Conservation (phyloP, 305 asterid species). For the Fraxinus nigra region DNA sequence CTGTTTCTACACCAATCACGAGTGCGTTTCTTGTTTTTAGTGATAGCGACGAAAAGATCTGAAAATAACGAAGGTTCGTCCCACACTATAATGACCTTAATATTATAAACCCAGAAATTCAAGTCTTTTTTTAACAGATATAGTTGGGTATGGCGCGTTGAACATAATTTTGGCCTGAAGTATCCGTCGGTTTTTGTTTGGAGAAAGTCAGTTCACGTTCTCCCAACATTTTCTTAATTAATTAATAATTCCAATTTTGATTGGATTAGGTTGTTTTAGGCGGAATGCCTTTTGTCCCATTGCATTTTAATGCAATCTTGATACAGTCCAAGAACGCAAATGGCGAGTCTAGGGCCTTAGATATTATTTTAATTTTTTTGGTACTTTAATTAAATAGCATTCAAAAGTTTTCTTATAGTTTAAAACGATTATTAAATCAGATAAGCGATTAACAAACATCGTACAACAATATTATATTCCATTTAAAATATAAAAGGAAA, state of each 20-base stretch:
- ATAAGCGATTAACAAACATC: too few species aligned
- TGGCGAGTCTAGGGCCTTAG: too few species aligned
- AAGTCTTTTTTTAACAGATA: background rate
- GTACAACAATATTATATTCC: too few species aligned
- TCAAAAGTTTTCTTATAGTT: too few species aligned
- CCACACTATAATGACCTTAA: background rate
- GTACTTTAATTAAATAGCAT: too few species aligned
- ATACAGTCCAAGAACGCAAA: too few species aligned
- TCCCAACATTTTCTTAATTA: background rate
- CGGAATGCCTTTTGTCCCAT: background rate
- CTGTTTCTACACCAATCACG: background rate
- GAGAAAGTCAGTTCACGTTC: background rate
- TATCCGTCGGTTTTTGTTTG: background rate
- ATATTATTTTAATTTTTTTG: too few species aligned
- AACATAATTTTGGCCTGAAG: background rate
- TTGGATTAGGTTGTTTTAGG: background rate
- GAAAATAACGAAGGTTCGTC: background rate
- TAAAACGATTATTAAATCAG: too few species aligned
- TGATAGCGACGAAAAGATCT: background rate
- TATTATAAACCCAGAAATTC: too few species aligned
- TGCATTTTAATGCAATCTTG: background rate
- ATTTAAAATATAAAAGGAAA: too few species aligned
- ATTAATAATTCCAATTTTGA: background rate
- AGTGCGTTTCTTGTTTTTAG: background rate
- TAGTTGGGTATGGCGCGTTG: background rate